phyloP scores from a whole-genome alignment of 208 protist species.

The Vickermania spadyakhi region DNA sequence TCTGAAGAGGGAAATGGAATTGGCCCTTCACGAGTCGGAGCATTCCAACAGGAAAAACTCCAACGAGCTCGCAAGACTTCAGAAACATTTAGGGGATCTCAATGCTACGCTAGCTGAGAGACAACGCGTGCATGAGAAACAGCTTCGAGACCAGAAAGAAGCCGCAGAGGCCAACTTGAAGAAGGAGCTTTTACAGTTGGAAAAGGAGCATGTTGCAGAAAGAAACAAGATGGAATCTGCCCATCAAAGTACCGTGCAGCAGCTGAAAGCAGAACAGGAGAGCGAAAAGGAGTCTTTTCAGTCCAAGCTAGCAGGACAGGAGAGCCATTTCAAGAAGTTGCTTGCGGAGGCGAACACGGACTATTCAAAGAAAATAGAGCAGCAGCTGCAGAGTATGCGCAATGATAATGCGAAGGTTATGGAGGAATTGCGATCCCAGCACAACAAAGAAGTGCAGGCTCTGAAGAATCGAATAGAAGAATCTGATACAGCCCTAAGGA shows the following conservation, averaged over 20 bases:
- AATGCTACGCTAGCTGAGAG: neutral
- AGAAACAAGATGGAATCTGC: conserved; percentile 2
- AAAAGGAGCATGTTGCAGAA: neutral
- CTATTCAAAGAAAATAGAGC: neutral
- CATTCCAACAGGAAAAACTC: conserved; percentile 4
- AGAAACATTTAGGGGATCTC: conserved; percentile 5
- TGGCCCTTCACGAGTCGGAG: neutral
- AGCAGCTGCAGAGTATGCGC: conserved; percentile 2
- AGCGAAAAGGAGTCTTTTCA: neutral
- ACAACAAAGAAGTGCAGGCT: neutral
- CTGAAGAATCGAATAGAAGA: neutral
- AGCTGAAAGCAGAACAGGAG: neutral
- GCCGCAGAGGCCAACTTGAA: neutral
- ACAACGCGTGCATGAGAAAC: neutral
- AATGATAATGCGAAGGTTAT: conserved; percentile 1
- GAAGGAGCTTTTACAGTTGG: neutral
- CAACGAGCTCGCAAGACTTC: neutral
- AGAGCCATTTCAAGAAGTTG: neutral
- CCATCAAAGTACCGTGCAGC: neutral
- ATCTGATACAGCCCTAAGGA: neutral
- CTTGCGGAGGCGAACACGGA: neutral
- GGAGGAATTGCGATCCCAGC: neutral
- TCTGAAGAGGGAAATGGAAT: conserved; percentile 6
- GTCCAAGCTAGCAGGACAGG: neutral
- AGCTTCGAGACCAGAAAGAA: neutral